Evolutionary conservation across 495 filamentous ascomycete species (phyloP).

Genomic region (Talaromyces proteolyticus): DNA sequence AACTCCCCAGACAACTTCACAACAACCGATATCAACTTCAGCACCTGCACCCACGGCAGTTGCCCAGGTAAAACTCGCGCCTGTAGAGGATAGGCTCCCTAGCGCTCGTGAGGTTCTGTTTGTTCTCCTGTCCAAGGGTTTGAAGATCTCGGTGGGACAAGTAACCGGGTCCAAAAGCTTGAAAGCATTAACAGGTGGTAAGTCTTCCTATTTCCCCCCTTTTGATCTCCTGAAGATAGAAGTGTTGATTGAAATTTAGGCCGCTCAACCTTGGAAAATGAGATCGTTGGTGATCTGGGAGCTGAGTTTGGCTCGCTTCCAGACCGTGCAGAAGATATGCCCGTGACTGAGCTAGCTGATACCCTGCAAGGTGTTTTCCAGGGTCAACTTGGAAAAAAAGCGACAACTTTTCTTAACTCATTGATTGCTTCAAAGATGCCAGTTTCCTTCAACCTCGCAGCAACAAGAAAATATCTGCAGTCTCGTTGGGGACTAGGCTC

Average conservation of each 20-base stretch:
- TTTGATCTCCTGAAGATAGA: too few relatives aligned
- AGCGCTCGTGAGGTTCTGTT: background rate
- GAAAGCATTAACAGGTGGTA: constrained; percentile 5
- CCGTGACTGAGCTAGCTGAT: constrained; percentile 1
- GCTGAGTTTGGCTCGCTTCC: constrained; percentile 11
- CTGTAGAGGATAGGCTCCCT: background rate
- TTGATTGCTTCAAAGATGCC: background rate
- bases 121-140: background rate
- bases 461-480: background rate
- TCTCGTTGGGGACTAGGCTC: background rate
- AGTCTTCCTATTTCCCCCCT: background rate
- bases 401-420: background rate
- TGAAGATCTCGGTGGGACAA: background rate
- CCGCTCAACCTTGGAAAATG: constrained; percentile 14
- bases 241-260: background rate
- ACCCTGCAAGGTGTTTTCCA: background rate
- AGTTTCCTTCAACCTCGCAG: background rate
- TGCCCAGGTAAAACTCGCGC: constrained; percentile 60
- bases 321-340: constrained; percentile 7
- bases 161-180: constrained; percentile 1
- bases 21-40: background rate
- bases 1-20: too few relatives aligned
- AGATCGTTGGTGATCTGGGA: constrained; percentile 13
- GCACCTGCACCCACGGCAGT: constrained; percentile 53
- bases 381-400: constrained; percentile 3